Percentiles rank a stretch among this genome's conserved stretches.
Conservation (phyloP, 495 filamentous ascomycete species). For the Talaromyces ruber region DNA sequence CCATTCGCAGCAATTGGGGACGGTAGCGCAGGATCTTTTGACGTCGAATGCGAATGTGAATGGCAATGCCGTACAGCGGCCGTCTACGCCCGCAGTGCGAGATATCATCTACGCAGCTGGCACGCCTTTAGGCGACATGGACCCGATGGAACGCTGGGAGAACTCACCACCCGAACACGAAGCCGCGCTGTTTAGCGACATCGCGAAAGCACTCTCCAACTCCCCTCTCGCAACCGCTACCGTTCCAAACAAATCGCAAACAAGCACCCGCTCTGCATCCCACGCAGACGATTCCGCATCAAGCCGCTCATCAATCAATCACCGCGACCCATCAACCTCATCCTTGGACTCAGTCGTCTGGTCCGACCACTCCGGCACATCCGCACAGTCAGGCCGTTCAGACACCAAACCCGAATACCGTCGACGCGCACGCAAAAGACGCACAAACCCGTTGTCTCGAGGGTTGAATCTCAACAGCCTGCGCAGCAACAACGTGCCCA, state of each 20-base stretch:
- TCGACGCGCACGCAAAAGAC: background rate
- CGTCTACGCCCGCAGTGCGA: background rate
- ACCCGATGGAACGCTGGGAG: slow-evolving; percentile 69
- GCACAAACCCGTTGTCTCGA: background rate
- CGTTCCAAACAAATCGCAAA: slow-evolving; percentile 21
- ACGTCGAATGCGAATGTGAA: background rate
- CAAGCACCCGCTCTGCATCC: slow-evolving; percentile 13
- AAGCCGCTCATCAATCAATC: slow-evolving; percentile 47
- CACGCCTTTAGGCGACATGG: slow-evolving; percentile 39
- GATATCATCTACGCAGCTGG: background rate
- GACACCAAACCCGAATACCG: slow-evolving; percentile 11
- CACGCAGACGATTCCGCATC: slow-evolving; percentile 35
- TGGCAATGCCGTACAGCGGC: background rate
- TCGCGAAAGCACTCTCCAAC: slow-evolving; percentile 50
- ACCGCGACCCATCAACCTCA: slow-evolving; percentile 48
- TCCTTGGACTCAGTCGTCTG: slow-evolving; percentile 62
- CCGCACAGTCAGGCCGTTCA: slow-evolving; percentile 5
- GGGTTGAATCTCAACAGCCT: background rate
- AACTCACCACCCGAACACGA: slow-evolving; percentile 71
- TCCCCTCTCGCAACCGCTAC: background rate
- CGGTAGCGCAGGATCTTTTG: background rate
- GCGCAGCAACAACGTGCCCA: slow-evolving; percentile 8
- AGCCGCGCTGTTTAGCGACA: slow-evolving; percentile 62
- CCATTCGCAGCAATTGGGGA: background rate
- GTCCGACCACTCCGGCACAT: slow-evolving; percentile 40